Evolutionary conservation across 2,329 filamentous ascomycete genomes (phyloP).

Genomic region (Tolypocladium nubicola): DNA sequence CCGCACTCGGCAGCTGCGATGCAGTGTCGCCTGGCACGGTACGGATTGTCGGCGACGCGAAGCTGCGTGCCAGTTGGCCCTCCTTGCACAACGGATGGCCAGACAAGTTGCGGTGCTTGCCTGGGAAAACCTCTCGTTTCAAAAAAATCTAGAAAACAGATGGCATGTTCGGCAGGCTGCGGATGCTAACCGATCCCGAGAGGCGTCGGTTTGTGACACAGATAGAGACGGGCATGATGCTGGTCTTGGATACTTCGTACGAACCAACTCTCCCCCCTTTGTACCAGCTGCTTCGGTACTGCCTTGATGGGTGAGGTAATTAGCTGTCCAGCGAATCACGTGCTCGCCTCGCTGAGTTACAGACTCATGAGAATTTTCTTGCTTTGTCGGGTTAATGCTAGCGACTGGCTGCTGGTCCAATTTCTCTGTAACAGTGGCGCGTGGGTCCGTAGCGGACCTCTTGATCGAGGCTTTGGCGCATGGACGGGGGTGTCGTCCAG

Average conservation of each 20-base stretch:
- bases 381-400: neutral
- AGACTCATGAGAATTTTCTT: neutral
- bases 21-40: neutral
- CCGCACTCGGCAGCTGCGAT: neutral
- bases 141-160: neutral
- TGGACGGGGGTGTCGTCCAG: neutral
- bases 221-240: neutral
- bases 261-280: neutral
- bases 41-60: neutral
- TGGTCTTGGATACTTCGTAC: too few species aligned
- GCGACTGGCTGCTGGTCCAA: neutral
- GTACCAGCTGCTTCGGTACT: neutral
- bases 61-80: neutral
- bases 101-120: neutral
- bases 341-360: neutral
- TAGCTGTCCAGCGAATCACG: neutral
- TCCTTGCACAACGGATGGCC: neutral
- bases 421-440: constrained; percentile 2
- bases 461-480: neutral
- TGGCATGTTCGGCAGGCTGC: neutral
- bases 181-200: neutral
- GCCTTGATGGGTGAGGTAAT: neutral
- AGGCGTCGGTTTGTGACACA: neutral
- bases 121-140: neutral
- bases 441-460: neutral